Conservation (phyloP, 2,329 filamentous ascomycete species). For the Albifimbria verrucaria region DNA sequence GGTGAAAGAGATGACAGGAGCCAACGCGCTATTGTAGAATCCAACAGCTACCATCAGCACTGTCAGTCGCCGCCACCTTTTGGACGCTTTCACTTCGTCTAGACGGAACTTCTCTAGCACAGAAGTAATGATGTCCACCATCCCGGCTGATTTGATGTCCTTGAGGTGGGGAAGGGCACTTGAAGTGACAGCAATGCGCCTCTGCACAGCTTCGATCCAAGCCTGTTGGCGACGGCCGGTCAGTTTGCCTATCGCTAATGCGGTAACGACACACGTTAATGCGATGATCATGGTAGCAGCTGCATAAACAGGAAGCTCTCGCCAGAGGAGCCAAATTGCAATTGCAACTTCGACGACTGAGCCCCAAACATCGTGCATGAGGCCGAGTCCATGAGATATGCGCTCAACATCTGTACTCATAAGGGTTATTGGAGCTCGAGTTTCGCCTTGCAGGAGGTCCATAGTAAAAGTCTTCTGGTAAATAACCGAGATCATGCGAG, state of each 20-base stretch:
- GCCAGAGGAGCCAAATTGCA: neutral
- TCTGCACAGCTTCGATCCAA: constrained; percentile 7
- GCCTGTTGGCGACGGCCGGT: neutral
- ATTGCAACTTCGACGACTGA: neutral
- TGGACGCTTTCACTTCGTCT: neutral
- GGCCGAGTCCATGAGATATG: neutral
- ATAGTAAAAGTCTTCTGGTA: neutral
- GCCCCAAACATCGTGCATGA: neutral
- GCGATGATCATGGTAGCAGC: neutral
- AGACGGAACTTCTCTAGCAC: neutral
- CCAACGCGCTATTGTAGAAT: neutral
- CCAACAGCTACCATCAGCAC: neutral
- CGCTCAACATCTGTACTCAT: constrained; percentile 1
- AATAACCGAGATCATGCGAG: neutral
- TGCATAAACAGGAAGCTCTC: neutral
- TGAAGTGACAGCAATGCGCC: constrained; percentile 2
- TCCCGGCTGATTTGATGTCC: constrained; percentile 7
- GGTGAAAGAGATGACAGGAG: neutral
- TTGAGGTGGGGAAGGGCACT: constrained; percentile 5
- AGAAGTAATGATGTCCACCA: constrained; percentile 3
- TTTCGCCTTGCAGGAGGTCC: neutral
- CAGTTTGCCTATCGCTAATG: neutral
- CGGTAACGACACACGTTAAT: neutral
- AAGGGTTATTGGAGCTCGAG: neutral
- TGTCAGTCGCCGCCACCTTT: neutral